Conservation (phyloP, 2,329 filamentous ascomycete genomes). For the Fusarium equiseti region DNA sequence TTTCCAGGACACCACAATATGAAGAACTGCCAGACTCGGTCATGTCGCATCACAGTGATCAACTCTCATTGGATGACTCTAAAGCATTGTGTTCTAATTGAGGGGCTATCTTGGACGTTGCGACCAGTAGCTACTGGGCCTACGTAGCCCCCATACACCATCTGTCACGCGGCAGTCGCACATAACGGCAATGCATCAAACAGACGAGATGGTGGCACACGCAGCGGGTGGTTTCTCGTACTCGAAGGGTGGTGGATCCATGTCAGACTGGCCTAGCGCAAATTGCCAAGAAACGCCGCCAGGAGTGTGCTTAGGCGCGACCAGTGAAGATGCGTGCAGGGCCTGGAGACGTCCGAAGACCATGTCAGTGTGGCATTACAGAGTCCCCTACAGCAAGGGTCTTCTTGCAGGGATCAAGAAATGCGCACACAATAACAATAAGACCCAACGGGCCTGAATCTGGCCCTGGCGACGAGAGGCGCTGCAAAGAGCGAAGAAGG, state of each 20-base stretch:
- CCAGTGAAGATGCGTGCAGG: conserved; percentile 13
- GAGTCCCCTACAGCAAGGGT: conserved; percentile 34
- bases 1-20: conserved; percentile 12
- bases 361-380: conserved; percentile 30
- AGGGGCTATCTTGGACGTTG: conserved; percentile 6
- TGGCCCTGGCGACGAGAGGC: conserved; percentile 5
- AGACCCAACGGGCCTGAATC: conserved; percentile 17
- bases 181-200: conserved; percentile 28
- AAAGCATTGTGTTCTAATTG: conserved; percentile 12
- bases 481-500: not conserved
- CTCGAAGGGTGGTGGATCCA: conserved; percentile 1
- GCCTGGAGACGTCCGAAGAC: conserved; percentile 13
- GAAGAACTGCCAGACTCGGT: conserved; percentile 27
- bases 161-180: conserved; percentile 19
- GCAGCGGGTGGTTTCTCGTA: not conserved
- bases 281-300: conserved; percentile 31
- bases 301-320: conserved; percentile 4
- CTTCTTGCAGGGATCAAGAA: conserved; percentile 15
- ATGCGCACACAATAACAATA: conserved; percentile 10
- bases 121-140: conserved; percentile 8
- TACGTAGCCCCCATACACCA: conserved; percentile 1
- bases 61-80: conserved; percentile 3
- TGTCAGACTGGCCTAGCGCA: conserved; percentile 18
- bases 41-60: conserved; percentile 8
- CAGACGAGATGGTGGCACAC: conserved; percentile 25